phyloP scores from a whole-genome alignment of 2,329 filamentous ascomycete species.

The Stachybotrys chlorohalonatus region DNA sequence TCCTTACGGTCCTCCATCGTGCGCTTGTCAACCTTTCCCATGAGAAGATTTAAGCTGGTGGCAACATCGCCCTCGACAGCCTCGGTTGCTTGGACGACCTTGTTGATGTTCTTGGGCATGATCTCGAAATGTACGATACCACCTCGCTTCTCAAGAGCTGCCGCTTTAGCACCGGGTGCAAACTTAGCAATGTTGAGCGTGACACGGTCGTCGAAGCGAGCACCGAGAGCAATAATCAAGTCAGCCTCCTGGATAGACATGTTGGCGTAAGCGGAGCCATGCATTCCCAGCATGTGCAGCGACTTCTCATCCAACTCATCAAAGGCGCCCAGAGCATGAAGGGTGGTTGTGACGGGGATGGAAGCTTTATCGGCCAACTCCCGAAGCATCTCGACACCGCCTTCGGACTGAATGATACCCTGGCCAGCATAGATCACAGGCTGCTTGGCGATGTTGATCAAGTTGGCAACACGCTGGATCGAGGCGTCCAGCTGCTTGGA shows the following conservation, averaged over 20 bases:
- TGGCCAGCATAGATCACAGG: conserved; percentile 93
- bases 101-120: conserved; percentile 99
- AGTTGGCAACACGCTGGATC: conserved; percentile 66
- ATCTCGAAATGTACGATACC: conserved; percentile 98
- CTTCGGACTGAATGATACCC: conserved; percentile 71
- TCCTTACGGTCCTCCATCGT: conserved; percentile 59
- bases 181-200: conserved; percentile 77
- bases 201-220: conserved; percentile 93
- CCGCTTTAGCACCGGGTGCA: conserved; percentile 77
- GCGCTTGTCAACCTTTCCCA: conserved; percentile 61
- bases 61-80: conserved; percentile 90
- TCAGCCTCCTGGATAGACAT: conserved; percentile 97
- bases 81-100: conserved; percentile 93
- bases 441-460: conserved; percentile 86
- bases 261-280: conserved; percentile 94
- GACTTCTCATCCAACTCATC: conserved; percentile 92
- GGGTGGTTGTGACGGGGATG: conserved; percentile 91
- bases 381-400: conserved; percentile 71
- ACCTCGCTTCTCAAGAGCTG: conserved; percentile 75
- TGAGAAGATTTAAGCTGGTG: conserved; percentile 63
- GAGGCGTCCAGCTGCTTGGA: conserved; percentile 64
- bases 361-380: conserved; percentile 82
- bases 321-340: conserved; percentile 85
- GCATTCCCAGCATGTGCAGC: conserved; percentile 98
- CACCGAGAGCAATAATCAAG: conserved; percentile 88